These are phyloP conservation scores for Phytophthora crassamura DNA, from an alignment of 352 stramenopile genomes.

Conservation along the genomic window DNA sequence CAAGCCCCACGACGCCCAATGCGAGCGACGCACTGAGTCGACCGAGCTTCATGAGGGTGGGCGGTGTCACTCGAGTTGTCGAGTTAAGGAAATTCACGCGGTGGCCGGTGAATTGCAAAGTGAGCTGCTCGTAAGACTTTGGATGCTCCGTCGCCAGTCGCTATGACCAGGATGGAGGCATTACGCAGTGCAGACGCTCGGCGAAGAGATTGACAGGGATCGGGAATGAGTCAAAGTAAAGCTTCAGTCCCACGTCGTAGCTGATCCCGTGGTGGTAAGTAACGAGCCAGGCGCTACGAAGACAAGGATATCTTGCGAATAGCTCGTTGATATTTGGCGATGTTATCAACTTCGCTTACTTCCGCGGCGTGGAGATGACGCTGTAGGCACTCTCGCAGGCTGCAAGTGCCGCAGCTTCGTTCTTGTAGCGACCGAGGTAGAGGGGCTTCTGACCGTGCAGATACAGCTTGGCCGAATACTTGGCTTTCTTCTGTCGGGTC, in stretches of 20 bases:
- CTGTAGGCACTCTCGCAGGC: conserved; percentile 67
- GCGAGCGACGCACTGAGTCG: conserved; percentile 20
- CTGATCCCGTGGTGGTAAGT: conserved; percentile 18
- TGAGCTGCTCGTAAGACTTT: conserved; percentile 3
- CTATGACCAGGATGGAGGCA: conserved; percentile 22
- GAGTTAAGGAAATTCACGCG: conserved; percentile 1
- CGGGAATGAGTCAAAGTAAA: conserved; percentile 21
- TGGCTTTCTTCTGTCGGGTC: conserved; percentile 65
- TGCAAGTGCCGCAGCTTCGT: conserved; percentile 59
- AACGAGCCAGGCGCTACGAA: conserved; percentile 11
- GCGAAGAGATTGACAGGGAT: conserved; percentile 32
- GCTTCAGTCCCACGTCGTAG: conserved; percentile 16
- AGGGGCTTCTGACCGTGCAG: conserved; percentile 69
- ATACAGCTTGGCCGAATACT: conserved; percentile 66
- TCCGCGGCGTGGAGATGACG: conserved; percentile 64
- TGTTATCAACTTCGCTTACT: conserved; percentile 24
- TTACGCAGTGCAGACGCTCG: conserved; percentile 25
- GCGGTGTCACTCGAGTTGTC: conserved; percentile 11
- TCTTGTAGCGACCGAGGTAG: conserved; percentile 74
- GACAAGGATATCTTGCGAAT: conserved; percentile 14
- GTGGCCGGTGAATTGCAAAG: conserved; percentile 24
- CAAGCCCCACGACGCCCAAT: conserved; percentile 17
- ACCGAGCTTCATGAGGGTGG: conserved; percentile 29
- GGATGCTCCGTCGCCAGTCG: background rate
- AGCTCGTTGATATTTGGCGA: too few species aligned